These are phyloP conservation scores for Brachypodium distachyon DNA, from an alignment of 202 grass and related monocot species.

Conservation along the genomic window DNA sequence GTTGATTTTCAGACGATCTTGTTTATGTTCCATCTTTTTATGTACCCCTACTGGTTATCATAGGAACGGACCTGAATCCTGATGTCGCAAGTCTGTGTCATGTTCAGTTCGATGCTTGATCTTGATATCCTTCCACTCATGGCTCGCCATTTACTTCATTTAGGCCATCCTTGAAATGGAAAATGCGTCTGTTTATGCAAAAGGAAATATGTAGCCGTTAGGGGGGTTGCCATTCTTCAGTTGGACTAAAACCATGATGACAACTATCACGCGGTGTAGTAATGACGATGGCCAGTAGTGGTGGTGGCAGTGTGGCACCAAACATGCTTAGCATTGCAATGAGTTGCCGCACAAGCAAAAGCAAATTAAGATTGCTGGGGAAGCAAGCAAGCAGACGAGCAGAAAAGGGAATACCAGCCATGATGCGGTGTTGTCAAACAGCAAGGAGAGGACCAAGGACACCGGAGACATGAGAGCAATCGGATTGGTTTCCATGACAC, in stretches of 20 bases:
- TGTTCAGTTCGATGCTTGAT: not conserved
- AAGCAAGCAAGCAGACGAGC: slow-evolving; percentile 16
- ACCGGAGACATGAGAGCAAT: not conserved
- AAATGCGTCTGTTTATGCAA: no score
- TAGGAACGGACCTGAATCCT: not conserved
- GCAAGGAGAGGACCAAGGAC: not conserved
- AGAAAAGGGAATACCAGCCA: not conserved
- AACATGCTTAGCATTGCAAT: not conserved
- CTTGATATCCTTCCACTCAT: not conserved
- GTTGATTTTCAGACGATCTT: not conserved
- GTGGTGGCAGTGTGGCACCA: not conserved
- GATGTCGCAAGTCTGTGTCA: not conserved
- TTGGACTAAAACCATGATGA: not conserved
- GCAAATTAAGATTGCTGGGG: slow-evolving; percentile 12
- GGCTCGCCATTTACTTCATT: not conserved
- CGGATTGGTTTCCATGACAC: not conserved
- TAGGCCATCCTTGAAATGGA: no score
- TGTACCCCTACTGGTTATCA: not conserved
- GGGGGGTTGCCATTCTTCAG: not conserved
- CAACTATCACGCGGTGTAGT: not conserved
- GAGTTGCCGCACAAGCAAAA: not conserved
- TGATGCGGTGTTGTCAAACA: not conserved
- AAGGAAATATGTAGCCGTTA: no score
- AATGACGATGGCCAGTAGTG: not conserved
- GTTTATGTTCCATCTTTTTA: not conserved